Evolutionary conservation across 257 asterid genomes (phyloP).

Genomic region (Hygrophila difformis): DNA sequence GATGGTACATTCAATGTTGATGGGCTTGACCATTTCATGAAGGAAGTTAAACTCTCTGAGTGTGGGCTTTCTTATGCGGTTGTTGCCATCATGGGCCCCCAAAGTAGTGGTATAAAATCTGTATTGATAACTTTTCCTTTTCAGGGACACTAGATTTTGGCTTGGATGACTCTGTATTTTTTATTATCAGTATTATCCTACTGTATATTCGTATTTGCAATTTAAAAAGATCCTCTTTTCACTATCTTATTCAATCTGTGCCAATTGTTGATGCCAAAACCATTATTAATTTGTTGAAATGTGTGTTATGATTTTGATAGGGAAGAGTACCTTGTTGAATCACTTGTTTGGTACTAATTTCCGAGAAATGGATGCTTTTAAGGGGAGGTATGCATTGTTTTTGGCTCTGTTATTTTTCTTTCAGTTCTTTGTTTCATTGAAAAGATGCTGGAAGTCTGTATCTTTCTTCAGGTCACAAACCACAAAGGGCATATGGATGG

Average conservation of each 20-base stretch:
- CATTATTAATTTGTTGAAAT: slow-evolving; percentile 11
- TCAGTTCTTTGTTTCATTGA: slow-evolving; percentile 5
- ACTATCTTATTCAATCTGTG: not conserved
- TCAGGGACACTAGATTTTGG: not conserved
- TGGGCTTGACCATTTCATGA: slow-evolving; percentile 72
- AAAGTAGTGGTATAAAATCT: slow-evolving; percentile 79
- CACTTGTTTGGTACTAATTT: slow-evolving; percentile 62
- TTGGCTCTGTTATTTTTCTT: slow-evolving; percentile 13
- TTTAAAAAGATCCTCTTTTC: not conserved
- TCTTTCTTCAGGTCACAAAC: slow-evolving; percentile 63
- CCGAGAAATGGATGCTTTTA: slow-evolving; percentile 78
- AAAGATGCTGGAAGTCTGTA: slow-evolving; percentile 15
- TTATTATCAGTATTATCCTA: not conserved
- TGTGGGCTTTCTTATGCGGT: slow-evolving; percentile 97
- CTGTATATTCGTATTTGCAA: not conserved
- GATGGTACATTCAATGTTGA: slow-evolving; percentile 69
- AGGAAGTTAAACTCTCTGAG: slow-evolving; percentile 72
- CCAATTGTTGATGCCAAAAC: slow-evolving; percentile 6
- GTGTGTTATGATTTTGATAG: slow-evolving; percentile 27
- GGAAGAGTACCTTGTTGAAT: slow-evolving; percentile 81
- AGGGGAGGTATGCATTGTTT: slow-evolving; percentile 58
- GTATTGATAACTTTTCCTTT: not conserved
- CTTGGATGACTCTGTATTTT: not conserved
- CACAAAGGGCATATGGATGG: slow-evolving; percentile 22
- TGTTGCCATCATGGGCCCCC: slow-evolving; percentile 99